Base-by-base conservation (phyloP, 352 stramenopile genomes). In the Globisporangium emineosum region DNA sequence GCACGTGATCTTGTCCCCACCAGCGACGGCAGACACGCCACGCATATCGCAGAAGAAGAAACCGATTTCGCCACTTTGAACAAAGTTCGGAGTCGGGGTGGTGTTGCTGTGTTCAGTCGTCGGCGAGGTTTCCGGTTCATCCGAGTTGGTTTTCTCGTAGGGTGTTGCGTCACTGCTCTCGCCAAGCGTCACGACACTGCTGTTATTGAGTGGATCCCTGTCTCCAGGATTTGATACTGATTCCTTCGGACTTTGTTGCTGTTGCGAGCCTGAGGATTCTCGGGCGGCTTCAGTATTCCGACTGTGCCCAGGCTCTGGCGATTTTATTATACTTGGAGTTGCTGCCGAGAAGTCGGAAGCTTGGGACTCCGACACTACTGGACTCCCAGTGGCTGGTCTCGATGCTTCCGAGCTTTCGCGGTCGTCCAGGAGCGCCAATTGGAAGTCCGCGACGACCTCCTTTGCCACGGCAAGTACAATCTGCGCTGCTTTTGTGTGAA, bases 21-120 rank as follows among this genome's bases (percentile, higher is more conserved):
- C 76, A 37, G 73, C 60, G n/a, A n/a, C n/a, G 8, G 2, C 58
- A 53, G 51, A 35, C 0, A 70, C 71, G 40, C 42, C 68, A 30
- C 79, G 68, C 66, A 86, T 78, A 67, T 93, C 83, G 54, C 76
- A 85, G 33, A 91, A 67, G 62, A 94, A 94, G 7, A 92, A 63
- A 7, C 76, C 78, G 21, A 90, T 72, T 19, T 81, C 73, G 8
- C 70, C 75, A 17, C 71, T 58, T 33, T 86, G 75, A 40, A 85
- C 65, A 25, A 83, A 76, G 64, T 19, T 19, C 5, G 37, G 51
- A 47, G 33, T 57, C 2, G 43, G 8, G 19, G 13, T 37, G 12
- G 45, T 2, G 13, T 8, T 37, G 50, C 13, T 56, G 17, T n/a
- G 25, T 30, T 57, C 27, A n/a, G n/a, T 45, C 23, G 25, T 12